Conservation (phyloP, 805 yeast genomes). For the Yarrowia yakushimensis region DNA sequence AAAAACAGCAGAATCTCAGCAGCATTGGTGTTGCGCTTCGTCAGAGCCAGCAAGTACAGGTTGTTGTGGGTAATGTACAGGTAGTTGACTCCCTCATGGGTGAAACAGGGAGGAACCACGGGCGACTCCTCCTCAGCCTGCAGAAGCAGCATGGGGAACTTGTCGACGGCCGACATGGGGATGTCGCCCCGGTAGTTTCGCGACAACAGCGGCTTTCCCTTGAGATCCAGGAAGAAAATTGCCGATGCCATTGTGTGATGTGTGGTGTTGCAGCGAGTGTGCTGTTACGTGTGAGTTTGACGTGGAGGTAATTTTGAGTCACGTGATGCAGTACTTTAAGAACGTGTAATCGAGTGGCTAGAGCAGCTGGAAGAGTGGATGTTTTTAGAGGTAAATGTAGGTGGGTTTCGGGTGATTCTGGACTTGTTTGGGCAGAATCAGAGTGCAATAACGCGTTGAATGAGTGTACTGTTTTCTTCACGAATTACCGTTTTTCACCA, state of each 20-base stretch:
- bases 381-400: not conserved
- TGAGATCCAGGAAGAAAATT: constrained; percentile 62
- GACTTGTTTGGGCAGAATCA: not conserved
- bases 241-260: constrained; percentile 55
- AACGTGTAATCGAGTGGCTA: not conserved
- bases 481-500: not conserved
- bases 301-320: constrained; percentile 14
- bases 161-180: constrained; percentile 54
- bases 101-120: constrained; percentile 46
- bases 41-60: constrained; percentile 39
- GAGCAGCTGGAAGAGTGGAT: not conserved
- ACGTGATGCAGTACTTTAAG: not conserved
- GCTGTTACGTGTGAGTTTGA: constrained; percentile 12
- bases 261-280: not conserved
- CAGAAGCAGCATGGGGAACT: constrained; percentile 54
- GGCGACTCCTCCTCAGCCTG: constrained; percentile 42
- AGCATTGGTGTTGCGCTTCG: constrained; percentile 44
- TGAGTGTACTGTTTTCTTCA: not conserved
- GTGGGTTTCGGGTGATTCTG: not conserved
- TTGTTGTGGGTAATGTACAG: constrained; percentile 54
- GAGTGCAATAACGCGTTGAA: not conserved
- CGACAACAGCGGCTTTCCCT: constrained; percentile 63
- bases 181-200: constrained; percentile 72
- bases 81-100: constrained; percentile 51
- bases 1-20: constrained; percentile 59